Conservation (phyloP, 306 rosid genomes). For the Dalbergia cultrata region DNA sequence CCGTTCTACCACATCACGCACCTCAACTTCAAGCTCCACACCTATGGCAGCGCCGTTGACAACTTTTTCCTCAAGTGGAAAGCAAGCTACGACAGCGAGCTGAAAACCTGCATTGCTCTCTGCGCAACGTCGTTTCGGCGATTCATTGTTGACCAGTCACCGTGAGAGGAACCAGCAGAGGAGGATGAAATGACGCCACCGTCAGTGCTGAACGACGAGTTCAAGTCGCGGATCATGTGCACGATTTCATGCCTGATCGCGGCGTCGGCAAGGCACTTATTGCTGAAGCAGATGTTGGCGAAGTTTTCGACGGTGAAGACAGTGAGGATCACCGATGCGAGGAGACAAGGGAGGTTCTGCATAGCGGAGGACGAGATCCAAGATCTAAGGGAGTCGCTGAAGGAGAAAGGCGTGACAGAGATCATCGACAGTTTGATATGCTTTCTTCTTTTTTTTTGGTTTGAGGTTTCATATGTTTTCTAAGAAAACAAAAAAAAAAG, state of each 20-base stretch:
- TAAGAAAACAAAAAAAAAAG: too few species aligned
- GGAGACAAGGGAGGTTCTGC: constrained; percentile 43
- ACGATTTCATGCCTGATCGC: constrained; percentile 44
- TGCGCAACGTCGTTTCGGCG: constrained; percentile 44
- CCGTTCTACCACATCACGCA: neutral
- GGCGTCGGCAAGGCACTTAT: constrained; percentile 56
- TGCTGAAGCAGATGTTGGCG: constrained; percentile 47
- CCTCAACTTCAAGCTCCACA: constrained; percentile 5
- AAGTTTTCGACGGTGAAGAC: constrained; percentile 39
- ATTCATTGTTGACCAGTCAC: neutral
- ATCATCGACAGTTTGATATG: too few species aligned
- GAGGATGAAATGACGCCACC: neutral
- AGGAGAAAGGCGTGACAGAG: constrained; percentile 38
- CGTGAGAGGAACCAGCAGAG: too few species aligned
- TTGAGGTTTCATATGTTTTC: too few species aligned
- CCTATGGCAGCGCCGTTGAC: neutral
- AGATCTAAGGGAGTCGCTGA: constrained; percentile 44
- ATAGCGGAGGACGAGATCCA: constrained; percentile 46
- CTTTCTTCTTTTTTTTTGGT: too few species aligned
- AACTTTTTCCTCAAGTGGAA: constrained; percentile 46
- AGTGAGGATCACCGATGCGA: constrained; percentile 46
- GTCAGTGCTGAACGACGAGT: neutral
- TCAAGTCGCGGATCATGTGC: constrained; percentile 30
- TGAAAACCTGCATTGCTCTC: constrained; percentile 48
- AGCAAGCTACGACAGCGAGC: constrained; percentile 46